Evolutionary conservation across 116 monocot species (phyloP).

Genomic region (Dioscorea cayenensis): DNA sequence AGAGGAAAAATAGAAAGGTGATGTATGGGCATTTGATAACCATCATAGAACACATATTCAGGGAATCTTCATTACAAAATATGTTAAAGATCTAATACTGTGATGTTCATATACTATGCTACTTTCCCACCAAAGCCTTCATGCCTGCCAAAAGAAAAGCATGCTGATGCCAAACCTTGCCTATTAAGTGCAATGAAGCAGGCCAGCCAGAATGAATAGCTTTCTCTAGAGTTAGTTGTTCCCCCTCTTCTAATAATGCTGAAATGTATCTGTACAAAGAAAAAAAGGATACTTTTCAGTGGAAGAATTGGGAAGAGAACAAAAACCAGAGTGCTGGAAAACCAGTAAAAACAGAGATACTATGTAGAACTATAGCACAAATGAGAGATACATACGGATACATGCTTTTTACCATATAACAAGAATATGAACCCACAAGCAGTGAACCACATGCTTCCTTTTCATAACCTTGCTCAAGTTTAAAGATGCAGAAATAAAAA

Average conservation of each 20-base stretch:
- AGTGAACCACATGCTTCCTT: neutral
- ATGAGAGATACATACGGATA: too few species aligned
- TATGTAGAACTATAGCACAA: too few species aligned
- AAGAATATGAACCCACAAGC: too few species aligned
- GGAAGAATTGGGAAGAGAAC: neutral
- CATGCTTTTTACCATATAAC: too few species aligned
- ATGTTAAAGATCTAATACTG: too few species aligned
- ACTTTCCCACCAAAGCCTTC: too few species aligned
- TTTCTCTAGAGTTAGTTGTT: conserved; percentile 56
- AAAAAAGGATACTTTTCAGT: neutral
- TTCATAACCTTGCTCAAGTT: neutral
- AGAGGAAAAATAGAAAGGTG: neutral
- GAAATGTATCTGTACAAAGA: conserved; percentile 66
- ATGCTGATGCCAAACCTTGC: conserved; percentile 42
- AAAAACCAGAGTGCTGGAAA: too few species aligned
- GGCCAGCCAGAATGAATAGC: conserved; percentile 87
- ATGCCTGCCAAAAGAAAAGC: neutral
- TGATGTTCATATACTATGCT: too few species aligned
- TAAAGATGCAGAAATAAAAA: conserved; percentile 1
- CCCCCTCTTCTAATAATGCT: conserved; percentile 67
- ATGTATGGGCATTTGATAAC: too few species aligned
- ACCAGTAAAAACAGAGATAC: too few species aligned
- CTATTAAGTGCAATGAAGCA: conserved; percentile 92
- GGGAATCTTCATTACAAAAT: too few species aligned
- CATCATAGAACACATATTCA: too few species aligned